phyloP scores from a whole-genome alignment of 345 rosid genomes.

The Rhizophora mangle region DNA sequence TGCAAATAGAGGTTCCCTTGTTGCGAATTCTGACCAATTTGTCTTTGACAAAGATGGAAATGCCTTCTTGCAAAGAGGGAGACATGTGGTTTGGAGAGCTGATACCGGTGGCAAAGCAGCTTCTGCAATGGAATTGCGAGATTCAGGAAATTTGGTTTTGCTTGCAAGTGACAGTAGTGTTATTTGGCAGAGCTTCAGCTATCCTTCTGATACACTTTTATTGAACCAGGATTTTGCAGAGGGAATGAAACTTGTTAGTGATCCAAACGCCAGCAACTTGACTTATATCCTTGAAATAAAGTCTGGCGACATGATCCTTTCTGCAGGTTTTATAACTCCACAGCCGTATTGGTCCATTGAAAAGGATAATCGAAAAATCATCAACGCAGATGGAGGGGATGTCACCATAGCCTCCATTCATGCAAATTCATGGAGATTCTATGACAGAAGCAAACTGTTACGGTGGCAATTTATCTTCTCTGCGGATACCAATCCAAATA shows the following conservation, averaged over 20 bases:
- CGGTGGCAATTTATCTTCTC: constrained; percentile 55
- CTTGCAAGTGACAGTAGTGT: constrained; percentile 37
- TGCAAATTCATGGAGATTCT: constrained; percentile 79
- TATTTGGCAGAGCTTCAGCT: constrained; percentile 83
- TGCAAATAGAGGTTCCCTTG: constrained; percentile 65
- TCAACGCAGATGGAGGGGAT: constrained; percentile 42
- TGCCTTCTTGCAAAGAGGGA: constrained; percentile 45
- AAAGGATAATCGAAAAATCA: constrained; percentile 38
- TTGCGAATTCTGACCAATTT: constrained; percentile 58
- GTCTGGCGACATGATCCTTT: constrained; percentile 71
- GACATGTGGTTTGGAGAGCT: constrained; percentile 53
- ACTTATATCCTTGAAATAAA: constrained; percentile 68
- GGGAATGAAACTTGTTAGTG: constrained; percentile 73
- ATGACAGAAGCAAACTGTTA: constrained; percentile 44
- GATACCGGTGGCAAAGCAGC: constrained; percentile 46
- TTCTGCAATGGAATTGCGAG: constrained; percentile 63
- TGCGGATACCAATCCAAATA: constrained; percentile 34
- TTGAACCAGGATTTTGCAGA: constrained; percentile 54
- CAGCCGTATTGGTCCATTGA: constrained; percentile 84
- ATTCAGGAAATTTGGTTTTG: constrained; percentile 79
- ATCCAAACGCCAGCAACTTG: constrained; percentile 46
- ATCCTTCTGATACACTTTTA: constrained; percentile 73
- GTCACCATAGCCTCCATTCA: constrained; percentile 44
- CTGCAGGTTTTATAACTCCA: constrained; percentile 51
- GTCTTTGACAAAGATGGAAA: constrained; percentile 52